These are phyloP conservation scores for Leccinum obscurum DNA, from an alignment of 768 basidiomycete genomes.

Conservation along the genomic window DNA sequence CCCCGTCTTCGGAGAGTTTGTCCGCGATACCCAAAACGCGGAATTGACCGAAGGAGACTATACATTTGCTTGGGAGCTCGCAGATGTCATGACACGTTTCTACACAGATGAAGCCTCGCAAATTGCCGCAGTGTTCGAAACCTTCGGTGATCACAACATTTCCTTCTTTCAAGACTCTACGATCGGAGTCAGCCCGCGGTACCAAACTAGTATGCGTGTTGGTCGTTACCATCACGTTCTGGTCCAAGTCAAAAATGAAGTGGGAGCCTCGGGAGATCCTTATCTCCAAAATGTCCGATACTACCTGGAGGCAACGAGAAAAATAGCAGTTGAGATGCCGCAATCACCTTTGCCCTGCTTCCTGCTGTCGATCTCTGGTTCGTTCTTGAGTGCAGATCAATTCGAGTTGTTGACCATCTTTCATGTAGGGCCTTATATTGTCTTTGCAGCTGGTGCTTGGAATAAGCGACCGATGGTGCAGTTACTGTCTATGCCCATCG, in stretches of 20 bases:
- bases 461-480: conserved; percentile 20
- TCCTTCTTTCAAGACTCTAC: too few relatives aligned
- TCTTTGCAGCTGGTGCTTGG: conserved; percentile 30
- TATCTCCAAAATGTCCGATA: conserved; percentile 24
- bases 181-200: too few relatives aligned
- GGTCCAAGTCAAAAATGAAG: conserved; percentile 24
- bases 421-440: conserved; percentile 26
- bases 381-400: background rate
- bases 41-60: background rate
- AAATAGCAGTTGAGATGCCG: background rate
- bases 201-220: too few relatives aligned
- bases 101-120: background rate
- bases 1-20: background rate
- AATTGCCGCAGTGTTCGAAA: too few relatives aligned
- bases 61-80: background rate
- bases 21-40: background rate
- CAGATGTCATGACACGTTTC: background rate
- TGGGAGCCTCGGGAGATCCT: conserved; percentile 23
- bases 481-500: background rate
- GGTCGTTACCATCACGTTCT: conserved; percentile 2
- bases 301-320: conserved; percentile 22
- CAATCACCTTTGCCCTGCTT: background rate
- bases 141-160: too few relatives aligned
- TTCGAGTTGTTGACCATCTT: background rate
- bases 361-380: too few relatives aligned